Base-by-base conservation (phyloP, 2,329 filamentous ascomycete species). In the Xylariaceae sp. region DNA sequence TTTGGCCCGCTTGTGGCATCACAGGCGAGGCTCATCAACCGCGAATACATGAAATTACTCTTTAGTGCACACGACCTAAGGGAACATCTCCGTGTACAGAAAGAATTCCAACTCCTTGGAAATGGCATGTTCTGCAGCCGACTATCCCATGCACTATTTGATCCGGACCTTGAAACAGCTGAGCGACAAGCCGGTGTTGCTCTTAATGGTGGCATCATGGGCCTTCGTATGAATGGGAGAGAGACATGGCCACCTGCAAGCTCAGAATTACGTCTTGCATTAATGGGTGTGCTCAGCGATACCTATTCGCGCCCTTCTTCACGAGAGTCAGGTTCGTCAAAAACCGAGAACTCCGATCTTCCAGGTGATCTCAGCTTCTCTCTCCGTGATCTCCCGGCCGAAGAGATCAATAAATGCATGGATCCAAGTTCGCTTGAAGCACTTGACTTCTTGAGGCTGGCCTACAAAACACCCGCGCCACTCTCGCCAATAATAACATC, bases 191-290 rank as follows among this genome's bases (percentile, higher is more conserved):
- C 84, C 16, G 91, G 91, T 3, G 80, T 88, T 28, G 85, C 90
- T 40, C 83, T 87, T 7, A 84, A 84, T 41, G 88, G 90, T 45
- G 84, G 87, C 56, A 78, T 85, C 12, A 94, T 96, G 80, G 94
- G 95, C 1, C 79, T 98, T 36, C 88, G 92, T 36, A 79, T 98
- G 0, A 90, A 90, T n/a, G 86, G 85, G 2, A 85, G 92, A 66
- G 87, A 91, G 53, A 91, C 82, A 28, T 98, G 95, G 95, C 95
- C 95, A 23, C 95, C 95, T 4, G 92, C 92, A 21, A 96, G 91
- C 72, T 97, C 93, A 0, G 95, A 98, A 72, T 77, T 99, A n/a
- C 86, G 92, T 8, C 80, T 98, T 4, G 91, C 91, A 0, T 79
- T 99, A 16, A 96, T 93, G 83, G 92, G 92, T 0, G 83, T 98